phyloP scores from a whole-genome alignment of 768 basidiomycete genomes.

The Plicaturopsis crispa region DNA sequence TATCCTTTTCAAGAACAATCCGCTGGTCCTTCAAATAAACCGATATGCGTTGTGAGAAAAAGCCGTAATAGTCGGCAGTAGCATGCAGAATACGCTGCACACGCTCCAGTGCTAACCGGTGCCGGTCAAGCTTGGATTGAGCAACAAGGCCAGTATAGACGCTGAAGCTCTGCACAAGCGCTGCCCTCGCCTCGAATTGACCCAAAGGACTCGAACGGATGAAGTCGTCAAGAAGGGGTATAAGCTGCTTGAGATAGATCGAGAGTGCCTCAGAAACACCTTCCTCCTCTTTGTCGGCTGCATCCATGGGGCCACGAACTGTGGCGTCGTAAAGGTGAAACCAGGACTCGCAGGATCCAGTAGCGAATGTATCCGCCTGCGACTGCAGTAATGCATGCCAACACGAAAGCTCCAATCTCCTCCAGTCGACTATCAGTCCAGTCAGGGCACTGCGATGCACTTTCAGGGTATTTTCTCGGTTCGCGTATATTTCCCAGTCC shows the following conservation, averaged over 20 bases:
- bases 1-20: slow-evolving; percentile 63
- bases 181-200: slow-evolving; percentile 65
- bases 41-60: slow-evolving; percentile 44
- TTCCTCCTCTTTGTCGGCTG: slow-evolving; percentile 29
- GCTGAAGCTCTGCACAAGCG: slow-evolving; percentile 63
- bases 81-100: slow-evolving; percentile 54
- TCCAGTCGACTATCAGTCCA: slow-evolving; percentile 79
- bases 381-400: slow-evolving; percentile 79
- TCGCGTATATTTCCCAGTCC: slow-evolving; percentile 97
- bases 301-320: slow-evolving; percentile 53
- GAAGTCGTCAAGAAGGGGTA: slow-evolving; percentile 79
- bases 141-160: slow-evolving; percentile 34
- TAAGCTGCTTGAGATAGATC: slow-evolving; percentile 54
- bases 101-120: slow-evolving; percentile 31
- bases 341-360: slow-evolving; percentile 54
- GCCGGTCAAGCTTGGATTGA: slow-evolving; percentile 18
- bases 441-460: slow-evolving; percentile 58
- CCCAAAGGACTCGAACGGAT: slow-evolving; percentile 72
- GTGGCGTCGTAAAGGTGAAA: slow-evolving; percentile 81
- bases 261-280: slow-evolving; percentile 27
- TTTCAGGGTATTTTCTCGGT: slow-evolving; percentile 78
- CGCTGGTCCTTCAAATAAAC: slow-evolving; percentile 50
- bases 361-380: slow-evolving; percentile 43
- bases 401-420: slow-evolving; percentile 79
- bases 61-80: slow-evolving; percentile 54